Evolutionary conservation across 2,329 filamentous ascomycete genomes (phyloP).

Genomic region (Pseudogymnoascus sp.): DNA sequence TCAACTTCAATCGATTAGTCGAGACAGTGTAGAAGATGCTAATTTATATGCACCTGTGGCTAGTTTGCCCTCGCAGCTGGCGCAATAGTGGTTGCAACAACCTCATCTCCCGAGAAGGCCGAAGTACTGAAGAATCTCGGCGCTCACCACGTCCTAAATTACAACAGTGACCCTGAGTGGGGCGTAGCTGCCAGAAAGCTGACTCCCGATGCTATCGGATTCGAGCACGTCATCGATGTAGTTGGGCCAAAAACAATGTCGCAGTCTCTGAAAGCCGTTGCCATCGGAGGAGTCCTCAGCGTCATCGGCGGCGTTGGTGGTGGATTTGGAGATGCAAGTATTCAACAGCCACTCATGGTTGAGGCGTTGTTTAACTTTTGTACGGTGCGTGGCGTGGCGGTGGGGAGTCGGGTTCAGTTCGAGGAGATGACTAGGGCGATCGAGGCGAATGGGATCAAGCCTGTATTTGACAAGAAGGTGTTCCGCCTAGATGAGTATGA

Average conservation of each 20-base stretch:
- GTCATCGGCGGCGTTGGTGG: constrained; percentile 28
- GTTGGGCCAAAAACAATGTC: constrained; percentile 54
- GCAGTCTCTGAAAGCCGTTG: constrained; percentile 45
- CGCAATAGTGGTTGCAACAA: constrained; percentile 50
- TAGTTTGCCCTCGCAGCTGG: constrained; percentile 41
- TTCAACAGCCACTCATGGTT: constrained; percentile 28
- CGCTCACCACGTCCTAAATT: constrained; percentile 52
- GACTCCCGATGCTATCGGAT: constrained; percentile 38
- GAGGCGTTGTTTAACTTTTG: constrained; percentile 17
- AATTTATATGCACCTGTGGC: no score
- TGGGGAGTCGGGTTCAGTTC: constrained; percentile 20
- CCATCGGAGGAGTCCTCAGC: constrained; percentile 29
- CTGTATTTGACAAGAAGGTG: constrained; percentile 20
- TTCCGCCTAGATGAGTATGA: constrained; percentile 20
- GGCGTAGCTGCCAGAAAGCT: constrained; percentile 45
- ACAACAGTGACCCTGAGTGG: constrained; percentile 49
- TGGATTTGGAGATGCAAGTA: constrained; percentile 20
- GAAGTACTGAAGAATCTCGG: constrained; percentile 46
- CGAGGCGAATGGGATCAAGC: constrained; percentile 19
- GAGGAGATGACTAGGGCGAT: constrained; percentile 22
- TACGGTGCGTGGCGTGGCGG: constrained; percentile 19
- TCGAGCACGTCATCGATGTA: constrained; percentile 56
- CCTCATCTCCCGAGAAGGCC: constrained; percentile 47
- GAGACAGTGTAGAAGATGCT: no score
- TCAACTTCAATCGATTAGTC: no score